A percentile compares a stretch with the other conserved stretches of the same genome.
Conservation (phyloP, 192 early-diverging fungal species). For the Backusella tarrabulga region DNA sequence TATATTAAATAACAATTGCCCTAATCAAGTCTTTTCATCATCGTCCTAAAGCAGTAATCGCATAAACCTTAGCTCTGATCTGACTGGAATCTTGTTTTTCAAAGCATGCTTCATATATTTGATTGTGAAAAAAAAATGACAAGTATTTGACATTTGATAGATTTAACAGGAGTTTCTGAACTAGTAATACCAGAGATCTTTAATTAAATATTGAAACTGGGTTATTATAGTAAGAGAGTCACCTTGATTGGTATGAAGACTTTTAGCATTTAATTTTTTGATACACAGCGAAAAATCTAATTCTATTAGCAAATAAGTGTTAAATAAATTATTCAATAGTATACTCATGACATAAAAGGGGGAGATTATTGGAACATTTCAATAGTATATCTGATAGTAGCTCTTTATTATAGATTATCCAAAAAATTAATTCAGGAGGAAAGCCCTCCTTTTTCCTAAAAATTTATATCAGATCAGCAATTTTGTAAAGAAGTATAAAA, state of each 20-base stretch:
- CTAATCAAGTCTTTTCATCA: background rate
- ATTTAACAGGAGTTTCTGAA: background rate
- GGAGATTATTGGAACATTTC: background rate
- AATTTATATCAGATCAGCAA: background rate
- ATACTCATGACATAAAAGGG: background rate
- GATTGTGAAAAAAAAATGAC: background rate
- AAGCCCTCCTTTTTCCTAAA: background rate
- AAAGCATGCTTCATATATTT: too few species aligned
- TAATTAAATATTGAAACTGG: background rate
- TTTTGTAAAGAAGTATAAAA: background rate
- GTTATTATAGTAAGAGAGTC: background rate
- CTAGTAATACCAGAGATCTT: background rate
- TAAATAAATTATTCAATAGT: background rate
- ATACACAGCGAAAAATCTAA: background rate
- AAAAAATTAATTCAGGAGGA: conserved; percentile 1
- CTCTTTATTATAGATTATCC: background rate
- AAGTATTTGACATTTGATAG: background rate
- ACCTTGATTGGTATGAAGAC: background rate
- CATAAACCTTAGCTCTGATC: too few species aligned
- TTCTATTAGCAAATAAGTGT: background rate
- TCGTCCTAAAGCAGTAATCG: background rate
- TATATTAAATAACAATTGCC: background rate
- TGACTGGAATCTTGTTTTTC: too few species aligned
- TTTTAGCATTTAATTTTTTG: background rate
- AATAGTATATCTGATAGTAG: background rate